phyloP scores from a whole-genome alignment of 2,329 filamentous ascomycete species.

The Ascochyta koolunga region DNA sequence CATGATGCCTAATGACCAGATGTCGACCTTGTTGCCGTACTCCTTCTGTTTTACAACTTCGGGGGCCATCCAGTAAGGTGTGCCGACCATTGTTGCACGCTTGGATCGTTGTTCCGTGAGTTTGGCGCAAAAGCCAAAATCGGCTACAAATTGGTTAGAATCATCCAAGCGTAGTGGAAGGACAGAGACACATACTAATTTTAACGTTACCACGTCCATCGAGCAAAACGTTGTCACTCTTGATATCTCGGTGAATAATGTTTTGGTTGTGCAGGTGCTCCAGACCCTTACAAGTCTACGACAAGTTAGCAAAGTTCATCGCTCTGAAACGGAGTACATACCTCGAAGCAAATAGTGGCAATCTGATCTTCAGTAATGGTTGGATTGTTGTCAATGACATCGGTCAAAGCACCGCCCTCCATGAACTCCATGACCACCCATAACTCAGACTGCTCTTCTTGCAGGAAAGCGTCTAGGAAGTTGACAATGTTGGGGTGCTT shows the following conservation, averaged over 20 bases:
- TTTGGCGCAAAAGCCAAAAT: conserved; percentile 99
- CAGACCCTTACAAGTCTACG: conserved; percentile 89
- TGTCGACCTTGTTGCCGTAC: conserved; percentile 97
- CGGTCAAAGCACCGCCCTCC: conserved; percentile 96
- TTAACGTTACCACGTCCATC: conserved; percentile 96
- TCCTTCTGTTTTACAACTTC: conserved; percentile 99
- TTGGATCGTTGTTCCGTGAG: conserved; percentile 96
- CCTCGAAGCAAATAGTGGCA: conserved; percentile 94
- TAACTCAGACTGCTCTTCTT: conserved; percentile 92
- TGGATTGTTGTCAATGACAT: conserved; percentile 98
- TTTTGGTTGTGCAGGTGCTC: conserved; percentile 94
- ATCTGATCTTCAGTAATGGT: conserved; percentile 96
- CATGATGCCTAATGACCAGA: conserved; percentile 99
- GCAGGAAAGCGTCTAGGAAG: conserved; percentile 94
- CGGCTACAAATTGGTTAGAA: conserved; percentile 63
- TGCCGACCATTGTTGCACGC: conserved; percentile 98
- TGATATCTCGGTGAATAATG: conserved; percentile 99
- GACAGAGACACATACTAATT: conserved; percentile 72
- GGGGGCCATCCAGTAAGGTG: conserved; percentile 99
- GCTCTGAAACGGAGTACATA: conserved; percentile 53
- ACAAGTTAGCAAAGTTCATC: conserved; percentile 30
- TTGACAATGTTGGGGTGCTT: conserved; percentile 99
- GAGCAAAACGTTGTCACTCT: conserved; percentile 96
- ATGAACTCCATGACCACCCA: conserved; percentile 99
- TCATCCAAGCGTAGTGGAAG: neutral